A percentile compares a stretch with the other conserved stretches of the same genome.
Evolutionary conservation across 2,329 filamentous ascomycete genomes (phyloP).

Genomic region (Truncatella angustata): DNA sequence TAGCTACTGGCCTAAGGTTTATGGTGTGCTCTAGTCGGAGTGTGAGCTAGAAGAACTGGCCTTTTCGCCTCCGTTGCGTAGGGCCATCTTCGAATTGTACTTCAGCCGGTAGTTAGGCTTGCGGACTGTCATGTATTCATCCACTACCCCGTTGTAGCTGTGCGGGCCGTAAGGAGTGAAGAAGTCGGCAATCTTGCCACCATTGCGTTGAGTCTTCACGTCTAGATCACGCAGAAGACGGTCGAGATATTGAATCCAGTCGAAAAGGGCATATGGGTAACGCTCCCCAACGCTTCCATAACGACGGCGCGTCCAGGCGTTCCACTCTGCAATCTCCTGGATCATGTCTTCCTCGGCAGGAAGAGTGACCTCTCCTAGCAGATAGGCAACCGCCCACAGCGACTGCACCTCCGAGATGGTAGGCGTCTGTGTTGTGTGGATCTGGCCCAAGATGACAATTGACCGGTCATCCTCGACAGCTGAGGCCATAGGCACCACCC

Average conservation of each 20-base stretch:
- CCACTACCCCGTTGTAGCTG: background rate
- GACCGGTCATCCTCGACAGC: conserved; percentile 18
- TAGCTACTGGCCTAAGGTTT: no score
- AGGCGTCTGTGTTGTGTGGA: conserved; percentile 24
- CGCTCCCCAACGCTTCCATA: conserved; percentile 6
- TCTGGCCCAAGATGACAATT: conserved; percentile 20
- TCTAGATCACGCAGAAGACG: conserved; percentile 20
- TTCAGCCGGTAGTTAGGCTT: background rate
- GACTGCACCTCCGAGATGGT: conserved; percentile 20
- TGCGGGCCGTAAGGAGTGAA: conserved; percentile 3
- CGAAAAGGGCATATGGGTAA: conserved; percentile 13
- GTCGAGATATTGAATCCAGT: conserved; percentile 13
- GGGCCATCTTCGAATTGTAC: no score
- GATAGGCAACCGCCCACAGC: conserved; percentile 22
- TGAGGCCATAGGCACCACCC: conserved; percentile 6
- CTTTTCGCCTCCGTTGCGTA: no score
- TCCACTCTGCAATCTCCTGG: conserved; percentile 10
- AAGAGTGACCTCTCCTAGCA: conserved; percentile 17
- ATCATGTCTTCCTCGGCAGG: conserved; percentile 2
- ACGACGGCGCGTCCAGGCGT: conserved; percentile 11
- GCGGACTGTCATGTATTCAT: conserved; percentile 1
- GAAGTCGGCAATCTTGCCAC: background rate
- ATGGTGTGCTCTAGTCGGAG: no score
- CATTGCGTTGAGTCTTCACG: conserved; percentile 13
- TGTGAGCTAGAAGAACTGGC: no score